These are phyloP conservation scores for Aureobasidium sp. DNA, from an alignment of 2,329 filamentous ascomycete genomes.

Conservation along the genomic window DNA sequence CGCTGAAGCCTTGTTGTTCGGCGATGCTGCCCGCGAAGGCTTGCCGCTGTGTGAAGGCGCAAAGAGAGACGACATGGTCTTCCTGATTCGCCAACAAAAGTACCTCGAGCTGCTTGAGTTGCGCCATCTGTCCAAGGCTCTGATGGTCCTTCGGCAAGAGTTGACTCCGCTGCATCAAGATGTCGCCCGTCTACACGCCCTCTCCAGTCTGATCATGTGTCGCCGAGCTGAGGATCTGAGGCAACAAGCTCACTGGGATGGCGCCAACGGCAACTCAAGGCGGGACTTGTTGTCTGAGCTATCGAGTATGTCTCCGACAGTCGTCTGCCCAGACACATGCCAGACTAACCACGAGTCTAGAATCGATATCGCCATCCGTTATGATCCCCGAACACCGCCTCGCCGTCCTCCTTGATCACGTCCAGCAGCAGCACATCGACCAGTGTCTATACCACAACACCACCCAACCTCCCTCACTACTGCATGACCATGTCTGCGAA, in stretches of 20 bases:
- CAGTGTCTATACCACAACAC: conserved; percentile 87
- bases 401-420: conserved; percentile 69
- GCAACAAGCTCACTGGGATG: conserved; percentile 75
- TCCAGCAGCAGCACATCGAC: conserved; percentile 76
- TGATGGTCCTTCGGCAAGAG: conserved; percentile 79
- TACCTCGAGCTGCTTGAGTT: conserved; percentile 83
- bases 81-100: conserved; percentile 86
- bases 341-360: conserved; percentile 37
- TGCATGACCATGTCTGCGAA: conserved; percentile 81
- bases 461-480: conserved; percentile 69
- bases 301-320: conserved; percentile 56
- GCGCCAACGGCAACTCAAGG: conserved; percentile 67
- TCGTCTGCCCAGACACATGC: neutral
- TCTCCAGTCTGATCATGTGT: conserved; percentile 91
- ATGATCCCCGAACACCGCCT: conserved; percentile 94
- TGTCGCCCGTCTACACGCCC: conserved; percentile 65
- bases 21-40: conserved; percentile 36
- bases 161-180: conserved; percentile 80
- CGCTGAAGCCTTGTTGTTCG: conserved; percentile 75
- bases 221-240: conserved; percentile 68
- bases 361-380: conserved; percentile 86
- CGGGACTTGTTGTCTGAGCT: conserved; percentile 69
- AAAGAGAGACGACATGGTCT: conserved; percentile 73
- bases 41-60: conserved; percentile 69
- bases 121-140: conserved; percentile 63